phyloP scores from a whole-genome alignment of 352 stramenopile genomes.

The Pythium brachiatum region DNA sequence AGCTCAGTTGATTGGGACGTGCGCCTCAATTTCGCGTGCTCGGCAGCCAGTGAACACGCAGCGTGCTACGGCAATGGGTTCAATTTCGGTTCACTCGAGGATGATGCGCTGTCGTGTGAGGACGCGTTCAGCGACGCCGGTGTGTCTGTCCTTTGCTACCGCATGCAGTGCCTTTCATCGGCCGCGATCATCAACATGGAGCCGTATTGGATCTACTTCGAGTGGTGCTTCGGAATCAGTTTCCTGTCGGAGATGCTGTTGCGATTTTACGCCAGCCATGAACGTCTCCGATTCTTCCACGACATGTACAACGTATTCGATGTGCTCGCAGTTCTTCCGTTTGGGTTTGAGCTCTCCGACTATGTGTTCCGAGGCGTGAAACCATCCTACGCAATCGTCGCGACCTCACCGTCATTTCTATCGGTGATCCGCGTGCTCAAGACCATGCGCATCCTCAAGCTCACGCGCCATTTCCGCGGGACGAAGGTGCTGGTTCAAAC shows the following conservation, averaged over 20 bases:
- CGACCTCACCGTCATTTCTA: slow-evolving; percentile 58
- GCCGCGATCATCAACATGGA: slow-evolving; percentile 55
- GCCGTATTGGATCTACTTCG: slow-evolving; percentile 75
- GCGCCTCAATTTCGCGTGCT: slow-evolving; percentile 49
- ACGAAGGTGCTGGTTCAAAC: slow-evolving; percentile 65
- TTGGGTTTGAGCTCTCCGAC: slow-evolving; percentile 46
- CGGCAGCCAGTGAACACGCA: background rate
- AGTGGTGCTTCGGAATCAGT: slow-evolving; percentile 54
- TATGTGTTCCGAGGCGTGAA: slow-evolving; percentile 31
- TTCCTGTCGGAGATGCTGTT: slow-evolving; percentile 61
- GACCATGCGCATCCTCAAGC: slow-evolving; percentile 72
- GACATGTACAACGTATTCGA: slow-evolving; percentile 71
- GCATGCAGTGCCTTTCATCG: slow-evolving; percentile 40
- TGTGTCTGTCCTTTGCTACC: slow-evolving; percentile 42
- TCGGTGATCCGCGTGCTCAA: slow-evolving; percentile 69
- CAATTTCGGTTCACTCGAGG: slow-evolving; percentile 52
- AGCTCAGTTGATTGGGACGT: slow-evolving; percentile 30
- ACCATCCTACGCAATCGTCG: slow-evolving; percentile 60
- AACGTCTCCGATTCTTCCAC: slow-evolving; percentile 37
- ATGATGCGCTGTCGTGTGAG: slow-evolving; percentile 27
- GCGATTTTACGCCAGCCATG: slow-evolving; percentile 48
- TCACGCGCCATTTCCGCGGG: slow-evolving; percentile 64
- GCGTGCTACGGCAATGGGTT: slow-evolving; percentile 48
- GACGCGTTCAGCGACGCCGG: slow-evolving; percentile 34
- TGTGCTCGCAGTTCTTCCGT: slow-evolving; percentile 58